These are phyloP conservation scores for Allium sativum DNA, from an alignment of 106 monocot species.

Conservation along the genomic window DNA sequence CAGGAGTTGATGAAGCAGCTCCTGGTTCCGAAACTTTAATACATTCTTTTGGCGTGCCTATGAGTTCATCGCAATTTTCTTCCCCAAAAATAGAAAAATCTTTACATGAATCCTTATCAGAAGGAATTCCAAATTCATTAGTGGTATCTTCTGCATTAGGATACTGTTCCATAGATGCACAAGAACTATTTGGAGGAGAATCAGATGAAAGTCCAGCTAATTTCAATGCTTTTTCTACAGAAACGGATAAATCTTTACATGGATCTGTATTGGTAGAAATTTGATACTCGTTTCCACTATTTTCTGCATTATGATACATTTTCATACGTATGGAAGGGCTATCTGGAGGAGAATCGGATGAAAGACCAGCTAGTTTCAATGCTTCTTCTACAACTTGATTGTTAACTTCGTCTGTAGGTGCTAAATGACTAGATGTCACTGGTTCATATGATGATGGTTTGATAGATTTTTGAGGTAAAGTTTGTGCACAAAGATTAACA, in stretches of 20 bases:
- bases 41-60: slow-evolving; percentile 5
- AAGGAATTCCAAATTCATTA: slow-evolving; percentile 2
- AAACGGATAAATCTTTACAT: slow-evolving; percentile 5
- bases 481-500: slow-evolving; percentile 68
- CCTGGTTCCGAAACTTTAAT: slow-evolving; percentile 21
- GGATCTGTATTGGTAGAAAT: slow-evolving; percentile 12
- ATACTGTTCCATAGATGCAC: slow-evolving; percentile 2
- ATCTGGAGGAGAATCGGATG: slow-evolving; percentile 29
- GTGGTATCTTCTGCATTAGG: slow-evolving; percentile 10
- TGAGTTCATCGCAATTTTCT: slow-evolving; percentile 14
- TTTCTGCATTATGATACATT: neutral
- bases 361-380: slow-evolving; percentile 49
- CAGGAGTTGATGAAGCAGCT: slow-evolving; percentile 9
- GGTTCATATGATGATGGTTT: slow-evolving; percentile 13
- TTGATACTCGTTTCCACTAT: slow-evolving; percentile 3
- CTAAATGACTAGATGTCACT: slow-evolving; percentile 1
- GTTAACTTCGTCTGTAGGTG: slow-evolving; percentile 3
- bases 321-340: slow-evolving; percentile 31
- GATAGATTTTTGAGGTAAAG: slow-evolving; percentile 31
- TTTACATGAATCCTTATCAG: slow-evolving; percentile 8
- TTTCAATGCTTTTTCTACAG: slow-evolving; percentile 58
- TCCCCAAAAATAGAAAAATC: slow-evolving; percentile 16
- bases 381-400: slow-evolving; percentile 4
- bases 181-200: slow-evolving; percentile 76
- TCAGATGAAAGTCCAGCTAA: slow-evolving; percentile 74